Evolutionary conservation across 192 early-diverging fungal species (phyloP), one percentile per base, ranked within the genome.

Genomic region (Pecoramyces ruminantium): DNA sequence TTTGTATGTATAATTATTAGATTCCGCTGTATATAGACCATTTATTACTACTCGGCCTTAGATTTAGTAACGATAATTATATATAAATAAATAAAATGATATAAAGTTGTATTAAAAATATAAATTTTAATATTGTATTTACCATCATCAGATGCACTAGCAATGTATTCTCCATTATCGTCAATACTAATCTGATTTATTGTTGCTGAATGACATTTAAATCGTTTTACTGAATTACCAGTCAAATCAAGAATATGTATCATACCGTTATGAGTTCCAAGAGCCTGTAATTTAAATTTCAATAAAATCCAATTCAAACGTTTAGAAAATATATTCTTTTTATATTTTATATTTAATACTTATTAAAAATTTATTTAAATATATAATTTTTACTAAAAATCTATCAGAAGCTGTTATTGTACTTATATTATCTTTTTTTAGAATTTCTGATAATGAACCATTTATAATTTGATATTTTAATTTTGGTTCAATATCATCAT

Each of bases 91-190:
- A 30, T 28, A 25, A 13, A 14, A 14, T n/a, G 30, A 34, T 16
- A 13, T 9, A 34, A 2, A 27, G 5, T 42, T 28, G 9, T 77
- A 83, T 16, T 34, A 81, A 78, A 51, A n/a, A 21, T n/a, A 80
- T 34, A 30, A 16, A 79, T n/a, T n/a, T n/a, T n/a, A n/a, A n/a
- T n/a, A 39, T 29, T 28, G n/a, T 38, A 78, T 29, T 78, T 88
- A 92, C 94, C 97, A 85, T 98, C 97, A 81, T 96, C 95, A 29
- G 94, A 93, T 6, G 96, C 94, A 84, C 93, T 96, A 14, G 95
- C 96, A 58, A 98, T 92, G 81, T 89, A 97, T 85, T 99, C 98
- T 78, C 90, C 95, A 38, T 87, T 87, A 18, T 87, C 79, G 83
- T 99, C 98, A 79, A 98, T 92, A 82, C 92, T 92, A 80, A 99